Evolutionary conservation across 2,329 filamentous ascomycete species (phyloP), one percentile per base, ranked within the genome.

Genomic region (Diplodia corticola): DNA sequence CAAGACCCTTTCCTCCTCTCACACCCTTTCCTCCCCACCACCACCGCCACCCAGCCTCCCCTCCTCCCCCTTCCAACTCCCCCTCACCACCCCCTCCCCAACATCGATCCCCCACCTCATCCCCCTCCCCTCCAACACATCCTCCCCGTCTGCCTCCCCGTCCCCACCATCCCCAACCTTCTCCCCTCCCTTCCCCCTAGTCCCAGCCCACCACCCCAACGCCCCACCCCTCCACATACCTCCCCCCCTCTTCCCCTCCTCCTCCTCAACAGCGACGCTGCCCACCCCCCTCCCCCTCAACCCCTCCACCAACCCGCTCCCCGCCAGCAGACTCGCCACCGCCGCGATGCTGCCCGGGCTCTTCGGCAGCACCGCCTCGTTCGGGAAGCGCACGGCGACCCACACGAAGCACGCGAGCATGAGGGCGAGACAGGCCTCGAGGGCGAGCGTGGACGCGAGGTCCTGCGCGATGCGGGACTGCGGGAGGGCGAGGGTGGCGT

Each of bases 101-200:
- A 66, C 46, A 33, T 66, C 64, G n/a, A 66, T 44, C 20, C 64
- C 64, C 64, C 64, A 66, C 40, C 64, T 46, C 48, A 33, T 20
- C 1, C 24, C n/a, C 5, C 20, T 28, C 28, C 30, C 30, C 22
- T 54, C 61, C 28, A 33, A 22, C 20, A 24, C 54, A 28, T 15
- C 37, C 7, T 17, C 63, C 26, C 28, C 63, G 5, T 44, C 63
- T 0, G 1, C 26, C 51, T 22, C 63, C 0, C 6, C 4, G 2
- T 28, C 49, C 22, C 20, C 49, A 13, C 9, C 15, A 7, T 15
- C 61, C 22, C 17, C 49, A 10, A 17, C 48, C 49, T 55, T 48
- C 60, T n/a, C 37, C 30, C 22, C 50, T 44, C 3, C 49, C 37
- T 40, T 13, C 1, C 5, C 33, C 13, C 2, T 10, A 9, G 30